Evolutionary conservation across 305 asterid genomes (phyloP).

Genomic region (Fraxinus sp.): DNA sequence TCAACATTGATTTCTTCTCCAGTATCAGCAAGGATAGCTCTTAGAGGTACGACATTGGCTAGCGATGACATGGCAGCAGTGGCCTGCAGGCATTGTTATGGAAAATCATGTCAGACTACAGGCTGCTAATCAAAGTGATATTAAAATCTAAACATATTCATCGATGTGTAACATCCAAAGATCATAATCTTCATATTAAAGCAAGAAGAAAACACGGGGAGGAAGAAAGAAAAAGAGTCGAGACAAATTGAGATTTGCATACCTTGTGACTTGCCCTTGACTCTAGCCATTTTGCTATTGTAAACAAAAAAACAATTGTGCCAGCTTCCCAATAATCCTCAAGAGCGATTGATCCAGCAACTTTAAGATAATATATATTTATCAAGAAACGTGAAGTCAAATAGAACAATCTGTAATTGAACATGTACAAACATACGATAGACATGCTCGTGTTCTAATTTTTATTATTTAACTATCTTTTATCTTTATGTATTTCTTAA

Average conservation of each 20-base stretch:
- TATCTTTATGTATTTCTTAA: not conserved
- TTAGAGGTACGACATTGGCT: slow-evolving; percentile 67
- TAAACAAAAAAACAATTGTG: slow-evolving; percentile 73
- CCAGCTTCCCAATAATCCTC: slow-evolving; percentile 90
- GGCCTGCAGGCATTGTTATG: slow-evolving; percentile 44
- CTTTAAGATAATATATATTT: slow-evolving; percentile 32
- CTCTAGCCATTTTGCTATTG: slow-evolving; percentile 84
- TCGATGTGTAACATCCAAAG: not conserved
- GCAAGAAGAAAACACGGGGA: not conserved
- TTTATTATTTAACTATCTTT: not conserved
- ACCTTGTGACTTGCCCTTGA: slow-evolving; percentile 88
- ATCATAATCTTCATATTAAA: not conserved
- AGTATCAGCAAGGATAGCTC: slow-evolving; percentile 69
- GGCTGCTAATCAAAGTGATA: not conserved
- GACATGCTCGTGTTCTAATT: not conserved
- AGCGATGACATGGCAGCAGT: slow-evolving; percentile 76
- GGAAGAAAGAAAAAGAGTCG: not conserved
- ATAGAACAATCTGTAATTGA: not conserved
- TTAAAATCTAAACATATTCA: not conserved
- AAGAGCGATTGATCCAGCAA: slow-evolving; percentile 73
- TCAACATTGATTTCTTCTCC: slow-evolving; percentile 69
- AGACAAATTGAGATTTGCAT: slow-evolving; percentile 3
- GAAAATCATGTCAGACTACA: not conserved
- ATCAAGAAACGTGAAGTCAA: not conserved
- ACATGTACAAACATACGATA: not conserved